Base-by-base conservation (phyloP, 108 stramenopile genomes). In the Skeletonema menzelii region DNA sequence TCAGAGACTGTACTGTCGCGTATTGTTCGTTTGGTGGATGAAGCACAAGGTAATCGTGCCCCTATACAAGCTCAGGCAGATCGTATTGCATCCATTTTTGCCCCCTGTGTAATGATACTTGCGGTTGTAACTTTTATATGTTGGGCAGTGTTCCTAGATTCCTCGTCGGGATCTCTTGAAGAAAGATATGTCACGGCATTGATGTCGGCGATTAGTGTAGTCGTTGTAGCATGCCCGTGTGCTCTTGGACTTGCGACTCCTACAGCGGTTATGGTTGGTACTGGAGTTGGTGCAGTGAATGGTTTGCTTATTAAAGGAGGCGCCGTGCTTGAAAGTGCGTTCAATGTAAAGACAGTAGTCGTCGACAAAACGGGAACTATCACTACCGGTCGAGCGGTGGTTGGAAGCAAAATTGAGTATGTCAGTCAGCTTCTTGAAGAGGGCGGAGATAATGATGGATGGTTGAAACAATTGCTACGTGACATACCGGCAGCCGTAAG, bases 311-410 rank as follows among this genome's bases (percentile, higher is more conserved):
- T 99, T 88, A 99, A 98, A 85, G 98, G 99, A 11, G 99, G 97
- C 17, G 91, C 86, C 14, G 93, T 97, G 7, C 79, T 99, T 44
- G 98, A 98, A 85, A 73, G 77, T 28, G 95, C 97, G 5, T 72
- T 83, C 59, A 73, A 88, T 38, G 94, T 97, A 4, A 83, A 92
- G 26, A 87, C 91, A 20, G 86, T 98, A 46, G 71, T 93, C 40
- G 87, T 99, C 77, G 99, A 99, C 86, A 99, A 99, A 86, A 99
- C 99, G n/a, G 98, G 98, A 8, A 99, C 99, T 20, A 75, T 99
- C 26, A 99, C 99, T 12, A 63, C 73, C 38, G 97, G 97, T 7
- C 82, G 87, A 77, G 91, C 95, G 12, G 86, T 85, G 17, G 76
- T 95, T 14, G 86, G 88, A 27, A 89, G 90, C 59, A 85, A 76